Evolutionary conservation across 257 asterid species (phyloP), one percentile per base, ranked within the genome.

Genomic region (Salvia miltiorrhiza): DNA sequence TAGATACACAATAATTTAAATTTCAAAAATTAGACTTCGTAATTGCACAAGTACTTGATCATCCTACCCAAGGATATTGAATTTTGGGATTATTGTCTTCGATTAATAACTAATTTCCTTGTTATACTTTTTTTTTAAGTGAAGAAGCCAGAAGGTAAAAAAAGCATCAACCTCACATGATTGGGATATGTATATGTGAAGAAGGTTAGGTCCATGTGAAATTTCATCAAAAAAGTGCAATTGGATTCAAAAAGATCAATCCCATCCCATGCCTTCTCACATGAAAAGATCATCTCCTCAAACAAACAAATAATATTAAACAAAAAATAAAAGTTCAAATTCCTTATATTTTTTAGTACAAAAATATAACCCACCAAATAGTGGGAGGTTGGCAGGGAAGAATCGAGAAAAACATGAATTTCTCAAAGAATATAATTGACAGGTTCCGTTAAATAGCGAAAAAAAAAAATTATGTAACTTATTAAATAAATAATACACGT

Each of bases 181-280:
- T 53, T 64, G 77, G 16, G 72, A 73, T 37, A 43, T 40, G 57
- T 35, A 70, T 32, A 28, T 35, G 23, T n/a, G 47, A 26, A 69
- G 50, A 41, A 50, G 79, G 75, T 70, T 59, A 77, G 74, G 40
- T 73, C 24, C 85, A 80, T 71, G 85, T 77, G 80, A 74, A 74
- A 61, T 20, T 12, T 80, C 69, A 74, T 61, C 19, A 65, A 50
- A 71, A 75, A 80, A 58, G 78, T 72, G 58, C 32, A 59, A 41
- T 12, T 43, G 74, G 10, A 52, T 26, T 45, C 65, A 50, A 52
- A 77, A 68, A 67, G 33, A 75, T 4, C 21, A 76, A 23, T 52
- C 81, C 78, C 77, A 76, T 73, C 79, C 74, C 35, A 30, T 30
- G 7, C 35, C 17, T 53, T 6, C 8, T 69, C 81, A 70, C 82